Evolutionary conservation across 352 stramenopile species (phyloP).

Genomic region (Pythium folliculosum): DNA sequence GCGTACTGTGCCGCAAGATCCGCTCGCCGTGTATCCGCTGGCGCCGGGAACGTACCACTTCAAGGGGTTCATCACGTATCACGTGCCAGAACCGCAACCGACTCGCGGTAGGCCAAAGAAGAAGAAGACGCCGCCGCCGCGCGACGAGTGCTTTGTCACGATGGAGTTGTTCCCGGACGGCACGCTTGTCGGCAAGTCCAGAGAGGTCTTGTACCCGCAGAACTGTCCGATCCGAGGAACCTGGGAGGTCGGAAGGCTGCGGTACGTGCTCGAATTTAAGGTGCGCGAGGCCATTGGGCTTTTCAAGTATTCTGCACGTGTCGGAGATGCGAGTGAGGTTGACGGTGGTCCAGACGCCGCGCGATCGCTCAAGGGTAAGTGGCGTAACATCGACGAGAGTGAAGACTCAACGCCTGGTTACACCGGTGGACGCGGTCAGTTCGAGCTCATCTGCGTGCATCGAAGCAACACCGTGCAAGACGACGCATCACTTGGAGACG

Average conservation of each 20-base stretch:
- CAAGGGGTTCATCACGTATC: slow-evolving; percentile 53
- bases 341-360: slow-evolving; percentile 3
- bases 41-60: slow-evolving; percentile 66
- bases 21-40: slow-evolving; percentile 47
- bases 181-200: slow-evolving; percentile 50
- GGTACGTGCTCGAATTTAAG: slow-evolving; percentile 62
- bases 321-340: slow-evolving; percentile 25
- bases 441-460: slow-evolving; percentile 51
- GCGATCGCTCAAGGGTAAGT: slow-evolving; percentile 46
- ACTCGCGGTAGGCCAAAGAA: neutral
- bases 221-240: slow-evolving; percentile 47
- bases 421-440: slow-evolving; percentile 54
- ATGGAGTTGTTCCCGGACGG: slow-evolving; percentile 58
- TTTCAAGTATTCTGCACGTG: slow-evolving; percentile 61
- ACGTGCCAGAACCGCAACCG: slow-evolving; percentile 22
- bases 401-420: slow-evolving; percentile 42
- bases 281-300: slow-evolving; percentile 64
- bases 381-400: slow-evolving; percentile 61
- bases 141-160: slow-evolving; percentile 66
- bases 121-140: slow-evolving; percentile 15
- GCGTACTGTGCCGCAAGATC: too few species aligned
- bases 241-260: slow-evolving; percentile 50
- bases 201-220: slow-evolving; percentile 64
- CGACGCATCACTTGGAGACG: neutral
- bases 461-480: slow-evolving; percentile 7